Base-by-base conservation (phyloP, 352 stramenopile species). In the Phytophthora multivora region DNA sequence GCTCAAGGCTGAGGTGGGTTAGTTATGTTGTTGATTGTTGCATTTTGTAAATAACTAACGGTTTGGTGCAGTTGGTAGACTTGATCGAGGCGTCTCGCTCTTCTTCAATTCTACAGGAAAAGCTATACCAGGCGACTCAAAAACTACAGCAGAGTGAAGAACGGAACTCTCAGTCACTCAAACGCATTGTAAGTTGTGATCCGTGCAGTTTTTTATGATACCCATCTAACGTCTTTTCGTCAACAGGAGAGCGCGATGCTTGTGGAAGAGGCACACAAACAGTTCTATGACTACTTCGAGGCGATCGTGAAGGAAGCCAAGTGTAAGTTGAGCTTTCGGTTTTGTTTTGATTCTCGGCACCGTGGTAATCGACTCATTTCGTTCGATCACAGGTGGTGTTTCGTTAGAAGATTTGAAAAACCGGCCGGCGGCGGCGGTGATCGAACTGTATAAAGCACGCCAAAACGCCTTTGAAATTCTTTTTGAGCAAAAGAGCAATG, bases 31-130 rank as follows among this genome's bases (percentile, higher is more conserved):
- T 13, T 54, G 26, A 10, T n/a, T 11, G 3, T 42, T 25, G 39
- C 10, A 1, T 16, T 18, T 18, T 13, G n/a, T 21, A 23, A 40
- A 12, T 3, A 31, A 13, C 40, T 64, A 30, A 49, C 33, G 11
- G 28, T 46, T 5, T 58, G 16, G 15, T 58, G 43, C 42, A 92
- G 83, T 58, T 90, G 38, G 76, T 89, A 25, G 76, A 80, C 30
- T 55, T 90, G 25, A 92, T 90, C 28, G 79, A 88, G 33, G 80
- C 79, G 21, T 89, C 83, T 23, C 78, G 81, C 62, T 75, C 71
- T 15, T 79, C 73, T 11, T 85, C 80, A 5, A 71, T 90, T 26
- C 51, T 86, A 10, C 72, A 90, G 45, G 83, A 92, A 55, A 88
- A 85, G 45, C 19, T 90, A 42, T 77, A 84, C 16, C 77, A 86